Conservation (phyloP, 75 land plant genomes). For the Isoetes taiwanensis region DNA sequence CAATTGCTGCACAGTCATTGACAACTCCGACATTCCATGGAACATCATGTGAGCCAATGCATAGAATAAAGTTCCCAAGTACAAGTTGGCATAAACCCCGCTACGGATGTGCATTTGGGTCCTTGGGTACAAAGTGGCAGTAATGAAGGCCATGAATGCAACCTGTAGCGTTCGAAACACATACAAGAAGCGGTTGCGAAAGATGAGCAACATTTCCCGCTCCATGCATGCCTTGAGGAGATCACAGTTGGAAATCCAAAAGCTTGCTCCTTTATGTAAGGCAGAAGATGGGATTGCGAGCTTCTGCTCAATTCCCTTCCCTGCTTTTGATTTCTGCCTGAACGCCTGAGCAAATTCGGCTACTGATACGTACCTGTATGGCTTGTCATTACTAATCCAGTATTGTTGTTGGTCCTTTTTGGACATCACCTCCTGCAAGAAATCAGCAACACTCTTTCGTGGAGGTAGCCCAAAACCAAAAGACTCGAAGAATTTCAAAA, state of each 20-base stretch:
- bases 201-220: constrained; percentile 42
- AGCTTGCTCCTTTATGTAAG: constrained; percentile 31
- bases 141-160: constrained; percentile 46
- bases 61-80: constrained; percentile 49
- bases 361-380: constrained; percentile 45
- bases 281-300: constrained; percentile 39
- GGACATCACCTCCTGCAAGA: constrained; percentile 54
- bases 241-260: constrained; percentile 33
- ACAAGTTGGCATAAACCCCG: constrained; percentile 38
- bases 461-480: background rate
- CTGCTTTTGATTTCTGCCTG: constrained; percentile 28
- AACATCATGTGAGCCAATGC: constrained; percentile 65
- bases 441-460: background rate
- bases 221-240: constrained; percentile 43
- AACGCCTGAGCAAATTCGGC: constrained; percentile 40
- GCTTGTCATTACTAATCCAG: constrained; percentile 44
- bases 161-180: constrained; percentile 65
- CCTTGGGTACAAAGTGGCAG: constrained; percentile 49
- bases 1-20: constrained; percentile 50
- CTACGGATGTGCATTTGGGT: constrained; percentile 35
- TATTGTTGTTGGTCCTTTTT: constrained; percentile 81
- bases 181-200: constrained; percentile 48
- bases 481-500: constrained; percentile 16
- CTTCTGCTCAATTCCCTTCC: constrained; percentile 20
- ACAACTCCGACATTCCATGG: constrained; percentile 69